Evolutionary conservation across 352 stramenopile species (phyloP).

Genomic region (Globisporangium ultimum): DNA sequence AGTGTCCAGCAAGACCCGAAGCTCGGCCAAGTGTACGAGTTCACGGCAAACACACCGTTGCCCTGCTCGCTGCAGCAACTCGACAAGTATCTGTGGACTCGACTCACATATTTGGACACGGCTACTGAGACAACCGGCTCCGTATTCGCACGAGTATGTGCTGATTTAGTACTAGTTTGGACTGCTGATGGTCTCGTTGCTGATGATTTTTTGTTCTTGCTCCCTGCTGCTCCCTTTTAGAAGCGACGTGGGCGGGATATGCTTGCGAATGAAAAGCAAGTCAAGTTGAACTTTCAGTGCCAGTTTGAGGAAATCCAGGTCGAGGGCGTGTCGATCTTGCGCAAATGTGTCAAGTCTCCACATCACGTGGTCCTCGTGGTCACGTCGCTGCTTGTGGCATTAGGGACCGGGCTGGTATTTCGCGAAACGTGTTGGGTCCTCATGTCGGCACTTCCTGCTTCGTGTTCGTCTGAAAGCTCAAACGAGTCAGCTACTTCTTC

Average conservation of each 20-base stretch:
- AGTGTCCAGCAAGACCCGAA: slow-evolving; percentile 1
- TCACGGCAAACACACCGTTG: slow-evolving; percentile 8
- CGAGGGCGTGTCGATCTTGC: slow-evolving; percentile 1
- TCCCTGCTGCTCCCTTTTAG: background rate
- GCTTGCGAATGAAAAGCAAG: background rate
- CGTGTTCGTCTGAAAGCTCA: background rate
- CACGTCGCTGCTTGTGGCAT: slow-evolving; percentile 1
- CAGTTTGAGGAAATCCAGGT: background rate
- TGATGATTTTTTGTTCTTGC: background rate
- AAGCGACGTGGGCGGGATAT: background rate
- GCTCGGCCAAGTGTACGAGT: slow-evolving; percentile 4
- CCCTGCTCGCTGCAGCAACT: background rate
- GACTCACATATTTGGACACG: background rate
- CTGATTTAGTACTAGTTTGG: too few relatives aligned
- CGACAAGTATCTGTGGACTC: background rate
- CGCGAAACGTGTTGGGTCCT: slow-evolving; percentile 11
- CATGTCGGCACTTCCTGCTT: slow-evolving; percentile 2
- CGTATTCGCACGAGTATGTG: background rate
- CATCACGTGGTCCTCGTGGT: background rate
- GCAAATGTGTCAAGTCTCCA: background rate
- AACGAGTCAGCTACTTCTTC: background rate
- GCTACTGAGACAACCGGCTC: background rate
- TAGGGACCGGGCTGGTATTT: background rate
- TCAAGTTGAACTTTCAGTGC: background rate
- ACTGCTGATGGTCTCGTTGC: too few relatives aligned